Evolutionary conservation across 2,329 filamentous ascomycete species (phyloP).

Genomic region (Hypoxylon rubiginosum): DNA sequence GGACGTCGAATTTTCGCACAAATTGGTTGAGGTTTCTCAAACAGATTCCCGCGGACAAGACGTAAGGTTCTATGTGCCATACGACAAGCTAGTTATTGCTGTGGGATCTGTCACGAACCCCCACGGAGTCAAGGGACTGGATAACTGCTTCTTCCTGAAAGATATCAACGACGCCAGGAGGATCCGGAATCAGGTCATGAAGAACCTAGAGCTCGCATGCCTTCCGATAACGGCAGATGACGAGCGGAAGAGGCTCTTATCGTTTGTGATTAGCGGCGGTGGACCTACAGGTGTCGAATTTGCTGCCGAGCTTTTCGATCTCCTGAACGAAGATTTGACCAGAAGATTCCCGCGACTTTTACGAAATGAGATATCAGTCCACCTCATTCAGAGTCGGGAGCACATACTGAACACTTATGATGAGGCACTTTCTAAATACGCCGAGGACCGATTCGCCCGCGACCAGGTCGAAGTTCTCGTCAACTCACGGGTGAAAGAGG

Average conservation of each 20-base stretch:
- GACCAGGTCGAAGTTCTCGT: slow-evolving; percentile 93
- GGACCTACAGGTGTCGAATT: slow-evolving; percentile 98
- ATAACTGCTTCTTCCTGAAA: slow-evolving; percentile 95
- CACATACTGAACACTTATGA: slow-evolving; percentile 99
- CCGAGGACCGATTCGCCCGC: slow-evolving; percentile 89
- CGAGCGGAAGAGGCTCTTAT: slow-evolving; percentile 87
- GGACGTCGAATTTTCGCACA: slow-evolving; percentile 91
- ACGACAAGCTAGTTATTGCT: slow-evolving; percentile 94
- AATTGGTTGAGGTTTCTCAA: slow-evolving; percentile 89
- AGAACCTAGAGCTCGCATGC: slow-evolving; percentile 90
- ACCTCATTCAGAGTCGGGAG: slow-evolving; percentile 92
- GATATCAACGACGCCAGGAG: slow-evolving; percentile 91
- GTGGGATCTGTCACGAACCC: slow-evolving; percentile 94
- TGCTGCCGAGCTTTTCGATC: slow-evolving; percentile 93
- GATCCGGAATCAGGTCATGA: slow-evolving; percentile 89
- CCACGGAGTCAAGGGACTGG: slow-evolving; percentile 94
- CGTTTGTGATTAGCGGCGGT: slow-evolving; percentile 95
- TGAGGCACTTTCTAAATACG: slow-evolving; percentile 91
- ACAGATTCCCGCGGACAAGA: slow-evolving; percentile 78
- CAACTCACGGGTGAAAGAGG: slow-evolving; percentile 93
- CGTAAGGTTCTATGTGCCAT: slow-evolving; percentile 90
- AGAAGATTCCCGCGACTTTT: slow-evolving; percentile 87
- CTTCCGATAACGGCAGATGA: slow-evolving; percentile 92
- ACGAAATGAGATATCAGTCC: slow-evolving; percentile 97
- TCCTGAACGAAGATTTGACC: slow-evolving; percentile 93